Evolutionary conservation across 352 stramenopile genomes (phyloP), one percentile per base, ranked within the genome.

Genomic region (Globisporangium cystogenes): DNA sequence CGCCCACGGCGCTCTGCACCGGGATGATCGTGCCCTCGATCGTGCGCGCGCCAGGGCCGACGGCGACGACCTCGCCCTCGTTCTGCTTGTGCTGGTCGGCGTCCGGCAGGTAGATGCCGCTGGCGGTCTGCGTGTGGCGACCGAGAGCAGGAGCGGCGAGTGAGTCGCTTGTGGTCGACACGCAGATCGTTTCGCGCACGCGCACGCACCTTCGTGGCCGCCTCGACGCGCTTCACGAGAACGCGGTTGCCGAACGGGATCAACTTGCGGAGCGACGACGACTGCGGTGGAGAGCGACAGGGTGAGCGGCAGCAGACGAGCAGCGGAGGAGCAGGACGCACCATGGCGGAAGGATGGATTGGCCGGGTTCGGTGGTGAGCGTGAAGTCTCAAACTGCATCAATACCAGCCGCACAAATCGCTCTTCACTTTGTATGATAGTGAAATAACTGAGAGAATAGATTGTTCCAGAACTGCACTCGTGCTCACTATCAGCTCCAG

Each of bases 181-280:
- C 18, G 0, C 48, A n/a, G n/a, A n/a, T n/a, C n/a, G n/a, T n/a
- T n/a, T n/a, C n/a, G n/a, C n/a, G n/a, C n/a, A n/a, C n/a, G n/a
- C n/a, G n/a, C n/a, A 36, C 60, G 37, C 36, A 81, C 71, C 71
- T 93, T 93, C 48, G 84, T 77, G 64, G 96, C 93, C 54, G 90
- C 86, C 60, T 96, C 85, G 54, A 93, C 81, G 60, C 89, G 86
- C 75, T 96, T 87, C 35, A 98, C 89, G 45, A 98, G 85, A 60
- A 98, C 82, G 55, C 95, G 92, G 77, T 98, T 97, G 57, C 89
- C 90, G 51, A 98, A 92, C 29, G 95, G 95, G 62, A 96, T 87
- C 64, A 98, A 68, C 59, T 95, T 93, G 60, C 82, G 82, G 57
- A 90, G 62, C 41, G 82, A 87, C 41, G 82, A 87, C 45, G 56